phyloP scores from a whole-genome alignment of 345 rosid genomes.

The Murraya paniculata region DNA sequence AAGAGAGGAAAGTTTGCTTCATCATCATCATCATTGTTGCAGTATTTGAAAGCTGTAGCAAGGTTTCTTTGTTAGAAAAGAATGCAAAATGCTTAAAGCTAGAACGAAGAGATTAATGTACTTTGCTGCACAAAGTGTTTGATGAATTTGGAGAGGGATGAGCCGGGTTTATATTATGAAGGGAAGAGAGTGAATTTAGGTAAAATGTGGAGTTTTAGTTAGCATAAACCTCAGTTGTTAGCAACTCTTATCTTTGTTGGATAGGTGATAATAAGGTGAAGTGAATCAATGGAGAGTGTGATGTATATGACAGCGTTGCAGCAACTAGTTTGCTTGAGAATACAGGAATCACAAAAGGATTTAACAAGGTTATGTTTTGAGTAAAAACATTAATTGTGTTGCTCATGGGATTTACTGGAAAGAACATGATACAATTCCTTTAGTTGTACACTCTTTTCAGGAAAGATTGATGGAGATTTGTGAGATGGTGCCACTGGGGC shows the following conservation, averaged over 20 bases:
- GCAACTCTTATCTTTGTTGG: slow-evolving; percentile 13
- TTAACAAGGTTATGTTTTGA: slow-evolving; percentile 24
- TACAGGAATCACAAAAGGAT: slow-evolving; percentile 31
- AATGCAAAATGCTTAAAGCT: not conserved
- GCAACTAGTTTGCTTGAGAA: slow-evolving; percentile 45
- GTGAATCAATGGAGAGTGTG: not conserved
- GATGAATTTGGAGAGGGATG: not conserved
- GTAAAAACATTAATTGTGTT: not conserved
- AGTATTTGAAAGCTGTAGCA: not conserved
- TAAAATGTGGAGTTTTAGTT: slow-evolving; percentile 11
- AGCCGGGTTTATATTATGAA: not conserved
- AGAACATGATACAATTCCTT: not conserved
- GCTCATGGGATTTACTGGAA: not conserved
- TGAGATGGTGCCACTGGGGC: not conserved
- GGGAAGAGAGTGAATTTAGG: not conserved
- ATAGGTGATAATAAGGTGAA: not conserved
- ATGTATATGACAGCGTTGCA: slow-evolving; percentile 12
- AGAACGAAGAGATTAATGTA: not conserved
- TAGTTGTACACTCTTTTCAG: not conserved
- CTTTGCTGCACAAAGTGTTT: not conserved
- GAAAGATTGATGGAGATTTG: not conserved
- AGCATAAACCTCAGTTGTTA: slow-evolving; percentile 13
- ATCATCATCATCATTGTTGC: not conserved
- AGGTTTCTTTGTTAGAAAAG: not conserved
- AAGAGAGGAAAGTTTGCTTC: not conserved